Evolutionary conservation across 2,329 filamentous ascomycete species (phyloP), one percentile per base, ranked within the genome.

Genomic region (Dothistroma septosporum): DNA sequence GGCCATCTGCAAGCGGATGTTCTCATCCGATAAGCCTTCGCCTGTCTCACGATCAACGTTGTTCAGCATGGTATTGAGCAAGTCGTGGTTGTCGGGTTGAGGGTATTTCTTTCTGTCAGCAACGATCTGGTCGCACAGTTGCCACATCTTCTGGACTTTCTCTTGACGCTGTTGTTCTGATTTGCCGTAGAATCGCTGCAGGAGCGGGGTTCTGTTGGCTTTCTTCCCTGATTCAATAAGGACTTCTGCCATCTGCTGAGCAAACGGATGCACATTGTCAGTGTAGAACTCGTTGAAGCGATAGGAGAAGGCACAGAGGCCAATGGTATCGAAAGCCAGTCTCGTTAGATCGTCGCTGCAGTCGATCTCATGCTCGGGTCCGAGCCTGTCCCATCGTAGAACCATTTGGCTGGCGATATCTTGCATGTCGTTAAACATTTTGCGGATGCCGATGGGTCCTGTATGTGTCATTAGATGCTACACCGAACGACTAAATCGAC

Each of bases 271-370:
- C 71, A 87, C 77, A 9, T 85, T 79, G 14, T 89, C 83, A 28
- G 80, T 79, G 70, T 91, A 92, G 55, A 68, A 69, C 0, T 84
- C 87, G 74, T 92, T 91, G 79, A 91, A 91, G 21, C 88, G 85
- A 61, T 81, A 87, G 44, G 83, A 83, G 57, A 68, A 64, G 1
- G 64, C 61, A 52, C 66, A 68, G n/a, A 92, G 79, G 1, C 86
- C 86, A 11, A 92, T 81, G 0, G 87, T 88, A 70, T 92, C 89
- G 2, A 92, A 80, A 0, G 88, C 85, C 35, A 91, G 76, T n/a
- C 88, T 82, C 2, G 88, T 90, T 64, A 89, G 89, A 72, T 90
- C 87, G 21, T 88, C 85, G 0, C 83, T 81, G 0, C 84, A 82
- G 48, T 80, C 76, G 60, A 92, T 87, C 9, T 81, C 77, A 41